phyloP scores from a whole-genome alignment of 495 filamentous ascomycete species.

The Hypoxylon lienhwacheense region DNA sequence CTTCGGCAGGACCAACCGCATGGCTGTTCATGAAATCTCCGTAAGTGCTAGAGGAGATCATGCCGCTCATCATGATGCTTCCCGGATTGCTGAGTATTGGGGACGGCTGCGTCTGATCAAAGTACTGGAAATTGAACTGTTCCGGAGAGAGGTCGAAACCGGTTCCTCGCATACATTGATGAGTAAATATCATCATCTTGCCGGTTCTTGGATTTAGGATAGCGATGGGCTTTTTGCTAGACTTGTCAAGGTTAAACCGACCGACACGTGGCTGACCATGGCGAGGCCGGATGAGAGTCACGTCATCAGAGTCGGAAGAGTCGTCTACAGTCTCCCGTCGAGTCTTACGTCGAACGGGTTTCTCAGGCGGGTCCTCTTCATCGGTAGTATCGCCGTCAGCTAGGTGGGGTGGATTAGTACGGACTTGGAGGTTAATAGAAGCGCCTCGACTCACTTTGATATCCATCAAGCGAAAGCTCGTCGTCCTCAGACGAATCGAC shows the following conservation, averaged over 20 bases:
- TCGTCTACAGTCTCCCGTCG: slow-evolving; percentile 42
- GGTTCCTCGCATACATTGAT: slow-evolving; percentile 36
- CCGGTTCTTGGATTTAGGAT: slow-evolving; percentile 70
- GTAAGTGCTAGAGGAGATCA: slow-evolving; percentile 54
- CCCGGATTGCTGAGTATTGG: slow-evolving; percentile 69
- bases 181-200: slow-evolving; percentile 68
- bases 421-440: slow-evolving; percentile 10
- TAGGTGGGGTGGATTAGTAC: slow-evolving; percentile 60
- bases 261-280: slow-evolving; percentile 52
- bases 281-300: slow-evolving; percentile 43
- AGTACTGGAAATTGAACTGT: slow-evolving; percentile 49
- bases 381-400: slow-evolving; percentile 81
- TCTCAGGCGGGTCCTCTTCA: slow-evolving; percentile 72
- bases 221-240: slow-evolving; percentile 70
- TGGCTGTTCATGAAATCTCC: slow-evolving; percentile 63
- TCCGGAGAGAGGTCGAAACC: slow-evolving; percentile 51
- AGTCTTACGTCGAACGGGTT: slow-evolving; percentile 58
- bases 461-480: slow-evolving; percentile 65
- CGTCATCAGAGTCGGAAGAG: slow-evolving; percentile 49
- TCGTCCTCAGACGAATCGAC: slow-evolving; percentile 55
- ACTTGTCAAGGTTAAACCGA: slow-evolving; percentile 57
- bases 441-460: slow-evolving; percentile 66
- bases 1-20: slow-evolving; percentile 71
- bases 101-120: slow-evolving; percentile 56
- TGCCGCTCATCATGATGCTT: slow-evolving; percentile 75